Percentiles rank a stretch among this genome's conserved stretches.
Evolutionary conservation across 805 yeast species (phyloP).

Genomic region (Saturnispora sanitii): DNA sequence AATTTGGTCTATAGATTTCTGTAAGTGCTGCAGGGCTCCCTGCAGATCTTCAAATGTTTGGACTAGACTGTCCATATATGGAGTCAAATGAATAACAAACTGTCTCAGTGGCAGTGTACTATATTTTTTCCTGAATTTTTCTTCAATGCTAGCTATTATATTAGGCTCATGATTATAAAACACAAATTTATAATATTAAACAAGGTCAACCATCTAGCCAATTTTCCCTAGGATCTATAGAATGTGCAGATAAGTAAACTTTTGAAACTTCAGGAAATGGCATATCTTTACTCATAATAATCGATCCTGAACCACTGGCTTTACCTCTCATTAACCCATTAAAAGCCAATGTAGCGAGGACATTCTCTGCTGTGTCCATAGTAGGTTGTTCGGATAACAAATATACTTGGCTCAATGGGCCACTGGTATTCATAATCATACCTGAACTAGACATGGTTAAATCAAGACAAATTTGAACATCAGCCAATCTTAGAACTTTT

Average conservation of each 20-base stretch:
- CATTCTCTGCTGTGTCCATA: slow-evolving; percentile 34
- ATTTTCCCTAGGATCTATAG: slow-evolving; percentile 17
- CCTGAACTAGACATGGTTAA: not conserved
- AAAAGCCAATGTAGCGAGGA: slow-evolving; percentile 42
- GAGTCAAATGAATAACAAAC: too few relatives aligned
- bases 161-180: too few relatives aligned
- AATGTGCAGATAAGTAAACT: slow-evolving; percentile 16
- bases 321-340: slow-evolving; percentile 47
- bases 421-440: too few relatives aligned
- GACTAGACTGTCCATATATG: not conserved
- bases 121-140: too few relatives aligned
- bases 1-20: slow-evolving; percentile 6
- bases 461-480: slow-evolving; percentile 21
- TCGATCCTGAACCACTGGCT: slow-evolving; percentile 22
- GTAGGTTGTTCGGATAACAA: slow-evolving; percentile 10
- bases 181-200: not conserved
- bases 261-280: slow-evolving; percentile 22
- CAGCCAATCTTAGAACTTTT: slow-evolving; percentile 13
- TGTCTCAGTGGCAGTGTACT: too few relatives aligned
- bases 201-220: slow-evolving; percentile 21
- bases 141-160: too few relatives aligned
- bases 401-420: slow-evolving; percentile 13
- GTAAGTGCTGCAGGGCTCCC: slow-evolving; percentile 7
- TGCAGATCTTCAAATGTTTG: slow-evolving; percentile 7
- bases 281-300: slow-evolving; percentile 24